Evolutionary conservation across 805 yeast genomes (phyloP).

Genomic region (Metschnikowia kofuensis): DNA sequence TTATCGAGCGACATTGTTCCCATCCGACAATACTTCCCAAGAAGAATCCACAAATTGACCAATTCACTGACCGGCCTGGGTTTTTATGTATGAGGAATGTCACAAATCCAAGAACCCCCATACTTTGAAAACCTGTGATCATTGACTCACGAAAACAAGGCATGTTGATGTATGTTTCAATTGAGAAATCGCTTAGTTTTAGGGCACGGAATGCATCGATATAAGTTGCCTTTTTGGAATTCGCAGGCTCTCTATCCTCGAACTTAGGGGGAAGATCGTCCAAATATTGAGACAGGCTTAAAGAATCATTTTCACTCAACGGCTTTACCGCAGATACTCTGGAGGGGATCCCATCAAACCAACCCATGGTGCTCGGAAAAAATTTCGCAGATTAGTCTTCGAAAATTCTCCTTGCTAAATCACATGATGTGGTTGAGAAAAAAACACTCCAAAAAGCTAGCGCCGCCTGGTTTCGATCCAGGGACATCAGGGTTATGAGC

Average conservation of each 20-base stretch:
- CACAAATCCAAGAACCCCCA: constrained; percentile 67
- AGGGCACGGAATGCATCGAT: constrained; percentile 45
- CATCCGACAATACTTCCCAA: constrained; percentile 82
- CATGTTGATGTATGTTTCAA: constrained; percentile 50
- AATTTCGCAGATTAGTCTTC: no score
- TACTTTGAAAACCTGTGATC: constrained; percentile 66
- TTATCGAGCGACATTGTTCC: constrained; percentile 83
- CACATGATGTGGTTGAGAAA: no score
- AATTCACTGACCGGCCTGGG: constrained; percentile 62
- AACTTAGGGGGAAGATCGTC: constrained; percentile 56
- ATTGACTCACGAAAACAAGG: constrained; percentile 84
- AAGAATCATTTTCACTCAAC: constrained; percentile 16
- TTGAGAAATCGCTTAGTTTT: constrained; percentile 49
- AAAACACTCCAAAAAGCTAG: constrained; percentile 55
- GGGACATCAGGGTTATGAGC: constrained; percentile 99
- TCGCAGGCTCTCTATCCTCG: constrained; percentile 30
- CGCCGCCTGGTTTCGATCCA: constrained; percentile 96
- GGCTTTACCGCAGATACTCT: constrained; percentile 37
- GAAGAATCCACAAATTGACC: constrained; percentile 79
- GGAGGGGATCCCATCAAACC: constrained; percentile 40
- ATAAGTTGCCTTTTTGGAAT: constrained; percentile 13
- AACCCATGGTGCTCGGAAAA: constrained; percentile 30
- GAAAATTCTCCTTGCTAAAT: no score
- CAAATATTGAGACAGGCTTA: constrained; percentile 30
- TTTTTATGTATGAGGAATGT: constrained; percentile 66